These are phyloP conservation scores for Cutaneotrichosporon dermatis DNA, from an alignment of 1,284 basidiomycete species.

Conservation along the genomic window DNA sequence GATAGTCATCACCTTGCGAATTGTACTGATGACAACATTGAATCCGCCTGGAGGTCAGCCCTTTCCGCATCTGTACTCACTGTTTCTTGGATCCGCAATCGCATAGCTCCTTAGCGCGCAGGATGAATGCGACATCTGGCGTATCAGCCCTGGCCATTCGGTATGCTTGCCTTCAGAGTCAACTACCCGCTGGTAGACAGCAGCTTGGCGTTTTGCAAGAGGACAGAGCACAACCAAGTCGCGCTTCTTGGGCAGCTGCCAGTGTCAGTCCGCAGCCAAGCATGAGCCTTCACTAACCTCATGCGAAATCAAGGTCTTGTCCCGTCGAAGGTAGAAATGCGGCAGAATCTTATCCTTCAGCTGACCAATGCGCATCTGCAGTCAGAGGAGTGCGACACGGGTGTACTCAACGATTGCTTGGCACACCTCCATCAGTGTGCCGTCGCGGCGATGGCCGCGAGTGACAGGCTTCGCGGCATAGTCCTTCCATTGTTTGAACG, in stretches of 20 bases:
- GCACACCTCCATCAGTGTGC: constrained; percentile 41
- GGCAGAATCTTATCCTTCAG: constrained; percentile 48
- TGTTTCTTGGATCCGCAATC: constrained; percentile 35
- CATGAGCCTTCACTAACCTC: too few species aligned
- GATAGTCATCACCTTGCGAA: constrained; percentile 25
- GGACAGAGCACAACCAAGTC: constrained; percentile 54
- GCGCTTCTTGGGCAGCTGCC: constrained; percentile 50
- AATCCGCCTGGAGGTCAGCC: constrained; percentile 25
- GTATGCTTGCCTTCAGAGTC: constrained; percentile 30
- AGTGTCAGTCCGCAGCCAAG: constrained; percentile 16
- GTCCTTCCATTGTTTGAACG: constrained; percentile 40
- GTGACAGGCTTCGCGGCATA: constrained; percentile 47
- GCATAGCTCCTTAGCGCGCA: constrained; percentile 49
- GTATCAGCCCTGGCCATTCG: constrained; percentile 2
- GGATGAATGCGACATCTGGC: constrained; percentile 47
- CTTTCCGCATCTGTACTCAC: constrained; percentile 15
- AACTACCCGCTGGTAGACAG: constrained; percentile 49
- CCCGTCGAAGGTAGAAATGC: constrained; percentile 51
- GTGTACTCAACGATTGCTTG: constrained; percentile 36
- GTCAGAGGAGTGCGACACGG: neutral
- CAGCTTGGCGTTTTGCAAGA: constrained; percentile 46
- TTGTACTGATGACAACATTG: constrained; percentile 28
- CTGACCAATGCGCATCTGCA: constrained; percentile 9
- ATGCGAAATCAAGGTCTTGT: constrained; percentile 50
- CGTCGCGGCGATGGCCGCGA: constrained; percentile 46